Percentiles rank a stretch among this genome's conserved stretches.
Conservation (phyloP, 306 rosid species). For the Pyrus communis region DNA sequence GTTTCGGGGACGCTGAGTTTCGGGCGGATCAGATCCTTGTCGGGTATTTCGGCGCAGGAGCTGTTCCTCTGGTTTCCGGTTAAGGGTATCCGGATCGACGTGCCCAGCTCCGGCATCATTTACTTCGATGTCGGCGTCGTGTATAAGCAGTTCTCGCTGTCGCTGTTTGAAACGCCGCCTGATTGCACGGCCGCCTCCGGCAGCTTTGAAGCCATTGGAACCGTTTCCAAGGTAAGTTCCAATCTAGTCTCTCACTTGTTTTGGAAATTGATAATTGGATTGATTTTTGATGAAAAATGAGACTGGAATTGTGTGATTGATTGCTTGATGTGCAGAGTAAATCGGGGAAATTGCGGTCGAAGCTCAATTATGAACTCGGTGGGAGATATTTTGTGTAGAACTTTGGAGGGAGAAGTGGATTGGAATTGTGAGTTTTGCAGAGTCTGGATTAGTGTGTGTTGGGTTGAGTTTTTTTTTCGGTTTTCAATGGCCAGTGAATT, state of each 20-base stretch:
- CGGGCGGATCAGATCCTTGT: conserved; percentile 50
- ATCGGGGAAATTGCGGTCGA: conserved; percentile 26
- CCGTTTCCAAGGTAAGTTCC: conserved; percentile 32
- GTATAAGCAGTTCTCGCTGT: conserved; percentile 54
- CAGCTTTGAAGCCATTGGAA: background rate
- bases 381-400: conserved; percentile 43
- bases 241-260: background rate
- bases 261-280: background rate
- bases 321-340: conserved; percentile 26
- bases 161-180: conserved; percentile 77
- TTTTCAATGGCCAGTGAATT: conserved; percentile 5
- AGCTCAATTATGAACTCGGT: conserved; percentile 18
- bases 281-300: background rate
- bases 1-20: conserved; percentile 58
- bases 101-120: conserved; percentile 74
- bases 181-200: conserved; percentile 43
- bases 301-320: background rate
- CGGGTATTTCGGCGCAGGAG: conserved; percentile 74
- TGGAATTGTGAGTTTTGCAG: background rate
- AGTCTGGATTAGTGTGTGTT: background rate
- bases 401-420: background rate
- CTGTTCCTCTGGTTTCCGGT: conserved; percentile 83
- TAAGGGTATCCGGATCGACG: conserved; percentile 66
- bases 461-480: background rate
- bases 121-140: conserved; percentile 81